Percentiles rank a stretch among this genome's conserved stretches.
These are phyloP conservation scores for Tephrocybe rancida DNA, from an alignment of 768 basidiomycete genomes.

Conservation along the genomic window DNA sequence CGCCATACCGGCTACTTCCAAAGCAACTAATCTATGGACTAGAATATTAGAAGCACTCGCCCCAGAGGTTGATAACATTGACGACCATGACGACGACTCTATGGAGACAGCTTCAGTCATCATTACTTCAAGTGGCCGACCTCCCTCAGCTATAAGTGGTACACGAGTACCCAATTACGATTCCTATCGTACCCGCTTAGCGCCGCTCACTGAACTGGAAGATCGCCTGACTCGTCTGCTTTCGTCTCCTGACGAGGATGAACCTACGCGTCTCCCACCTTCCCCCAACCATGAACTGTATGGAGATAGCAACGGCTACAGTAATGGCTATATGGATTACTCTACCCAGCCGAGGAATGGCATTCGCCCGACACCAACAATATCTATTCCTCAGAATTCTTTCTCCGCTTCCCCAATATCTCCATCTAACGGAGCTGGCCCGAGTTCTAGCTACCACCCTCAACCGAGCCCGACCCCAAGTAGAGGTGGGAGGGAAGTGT, in stretches of 20 bases:
- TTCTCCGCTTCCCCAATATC: slow-evolving; percentile 32
- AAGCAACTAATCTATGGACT: slow-evolving; percentile 16
- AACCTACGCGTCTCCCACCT: slow-evolving; percentile 59
- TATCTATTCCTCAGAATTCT: slow-evolving; percentile 44
- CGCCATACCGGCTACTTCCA: slow-evolving; percentile 10
- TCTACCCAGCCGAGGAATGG: slow-evolving; percentile 7
- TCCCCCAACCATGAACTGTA: slow-evolving; percentile 39
- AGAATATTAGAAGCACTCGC: slow-evolving; percentile 79
- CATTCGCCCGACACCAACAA: slow-evolving; percentile 50
- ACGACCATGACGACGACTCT: slow-evolving; percentile 62
- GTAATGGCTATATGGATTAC: slow-evolving; percentile 17
- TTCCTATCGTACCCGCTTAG: slow-evolving; percentile 58
- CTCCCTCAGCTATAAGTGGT: slow-evolving; percentile 51
- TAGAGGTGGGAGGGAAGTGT: slow-evolving; percentile 52
- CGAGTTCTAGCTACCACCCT: slow-evolving; percentile 23
- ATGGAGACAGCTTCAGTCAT: slow-evolving; percentile 53
- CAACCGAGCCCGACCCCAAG: slow-evolving; percentile 31
- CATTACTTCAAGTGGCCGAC: slow-evolving; percentile 51
- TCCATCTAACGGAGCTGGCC: slow-evolving; percentile 24
- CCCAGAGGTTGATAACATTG: slow-evolving; percentile 59
- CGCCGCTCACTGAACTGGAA: slow-evolving; percentile 73
- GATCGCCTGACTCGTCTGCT: slow-evolving; percentile 68
- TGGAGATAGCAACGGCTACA: slow-evolving; percentile 23
- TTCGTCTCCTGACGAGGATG: slow-evolving; percentile 72
- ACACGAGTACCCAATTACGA: slow-evolving; percentile 63